Conservation (phyloP, 352 stramenopile genomes). For the Phytophthora colocasiae region DNA sequence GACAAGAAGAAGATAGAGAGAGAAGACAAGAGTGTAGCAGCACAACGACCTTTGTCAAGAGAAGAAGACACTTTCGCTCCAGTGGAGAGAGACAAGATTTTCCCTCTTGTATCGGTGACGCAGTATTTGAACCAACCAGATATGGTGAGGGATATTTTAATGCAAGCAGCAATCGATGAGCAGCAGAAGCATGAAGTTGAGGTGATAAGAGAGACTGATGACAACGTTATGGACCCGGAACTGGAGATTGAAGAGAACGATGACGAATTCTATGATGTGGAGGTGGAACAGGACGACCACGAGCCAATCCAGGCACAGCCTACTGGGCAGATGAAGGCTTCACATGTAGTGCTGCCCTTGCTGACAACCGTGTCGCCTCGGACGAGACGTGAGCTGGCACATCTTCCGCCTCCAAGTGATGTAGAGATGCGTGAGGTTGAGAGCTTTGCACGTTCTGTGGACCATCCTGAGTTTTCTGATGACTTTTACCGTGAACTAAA, state of each 20-base stretch:
- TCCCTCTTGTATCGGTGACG: conserved; percentile 33
- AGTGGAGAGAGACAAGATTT: neutral
- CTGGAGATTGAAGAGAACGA: conserved; percentile 1
- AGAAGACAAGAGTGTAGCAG: neutral
- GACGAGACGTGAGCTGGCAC: conserved; percentile 50
- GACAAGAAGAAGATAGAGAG: neutral
- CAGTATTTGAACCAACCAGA: conserved; percentile 58
- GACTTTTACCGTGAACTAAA: conserved; percentile 48
- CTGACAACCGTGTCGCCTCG: conserved; percentile 58
- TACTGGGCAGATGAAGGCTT: neutral
- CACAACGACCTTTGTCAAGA: conserved; percentile 27
- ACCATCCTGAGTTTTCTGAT: conserved; percentile 30
- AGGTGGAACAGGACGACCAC: conserved; percentile 6
- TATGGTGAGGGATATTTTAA: conserved; percentile 43
- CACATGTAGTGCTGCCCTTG: conserved; percentile 39
- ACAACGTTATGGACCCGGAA: conserved; percentile 2
- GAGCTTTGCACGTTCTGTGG: conserved; percentile 49
- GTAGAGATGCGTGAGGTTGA: conserved; percentile 50
- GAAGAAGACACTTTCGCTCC: conserved; percentile 38
- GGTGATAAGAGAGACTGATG: neutral
- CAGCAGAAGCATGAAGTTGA: conserved; percentile 7
- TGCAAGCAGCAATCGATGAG: too few species aligned
- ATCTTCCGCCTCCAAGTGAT: conserved; percentile 41
- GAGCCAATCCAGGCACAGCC: neutral
- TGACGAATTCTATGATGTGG: neutral